Evolutionary conservation across 306 rosid genomes (phyloP).

Genomic region (Vicia sativa): DNA sequence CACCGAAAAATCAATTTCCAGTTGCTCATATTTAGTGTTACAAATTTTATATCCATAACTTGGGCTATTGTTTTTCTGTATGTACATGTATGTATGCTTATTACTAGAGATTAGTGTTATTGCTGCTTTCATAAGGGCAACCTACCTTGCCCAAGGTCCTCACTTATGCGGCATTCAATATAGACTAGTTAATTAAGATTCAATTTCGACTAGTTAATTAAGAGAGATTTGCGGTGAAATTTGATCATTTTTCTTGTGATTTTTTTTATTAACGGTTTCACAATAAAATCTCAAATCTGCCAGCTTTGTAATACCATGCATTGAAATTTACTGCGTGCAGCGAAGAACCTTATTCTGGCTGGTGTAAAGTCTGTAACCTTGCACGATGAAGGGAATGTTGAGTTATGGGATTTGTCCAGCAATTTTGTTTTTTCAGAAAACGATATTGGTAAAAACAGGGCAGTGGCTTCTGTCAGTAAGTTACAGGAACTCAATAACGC

Average conservation of each 20-base stretch:
- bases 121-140: neutral
- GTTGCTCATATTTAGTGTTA: neutral
- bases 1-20: neutral
- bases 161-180: neutral
- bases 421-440: conserved; percentile 72
- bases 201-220: neutral
- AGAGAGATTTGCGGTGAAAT: conserved; percentile 3
- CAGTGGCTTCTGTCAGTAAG: conserved; percentile 76
- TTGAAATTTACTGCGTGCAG: conserved; percentile 51
- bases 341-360: conserved; percentile 91
- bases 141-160: neutral
- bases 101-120: neutral
- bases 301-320: conserved; percentile 12
- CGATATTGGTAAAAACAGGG: conserved; percentile 88
- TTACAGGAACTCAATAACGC: conserved; percentile 92
- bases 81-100: neutral
- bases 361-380: conserved; percentile 92
- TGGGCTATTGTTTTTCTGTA: neutral
- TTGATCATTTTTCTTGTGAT: neutral
- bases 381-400: conserved; percentile 85
- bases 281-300: neutral
- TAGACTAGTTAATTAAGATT: neutral
- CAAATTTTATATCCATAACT: neutral
- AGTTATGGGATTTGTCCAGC: conserved; percentile 86
- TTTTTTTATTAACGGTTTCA: conserved; percentile 12